Evolutionary conservation across 169 alveolate species (phyloP), one percentile per base, ranked within the genome.

Genomic region (Fabrea salina): DNA sequence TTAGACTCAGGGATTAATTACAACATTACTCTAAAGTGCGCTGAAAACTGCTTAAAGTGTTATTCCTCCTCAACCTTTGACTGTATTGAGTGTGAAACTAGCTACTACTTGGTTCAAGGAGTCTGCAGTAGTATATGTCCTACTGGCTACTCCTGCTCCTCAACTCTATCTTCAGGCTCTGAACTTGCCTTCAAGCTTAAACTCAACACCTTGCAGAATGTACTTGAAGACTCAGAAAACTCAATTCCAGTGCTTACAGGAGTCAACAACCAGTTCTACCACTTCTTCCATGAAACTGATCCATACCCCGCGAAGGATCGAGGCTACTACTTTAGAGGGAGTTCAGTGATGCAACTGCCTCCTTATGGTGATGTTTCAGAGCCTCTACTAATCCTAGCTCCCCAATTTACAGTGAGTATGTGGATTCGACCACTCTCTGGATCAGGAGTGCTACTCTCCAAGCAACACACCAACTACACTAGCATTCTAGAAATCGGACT

Each of bases 291-390:
- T 19, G 5, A 1, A 5, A 35, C 35, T 37, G 75, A 64, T 35
- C 75, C 75, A 22, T 39, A 39, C 2, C 37, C 75, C 19, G 75
- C 75, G 16, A 19, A 37, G 16, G 16, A 13, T 19, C 49, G 75
- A 8, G 75, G 75, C 2, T 64, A 32, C n/a, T 64, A 64, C n/a
- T 64, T 64, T 64, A 40, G 50, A 13, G 75, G 75, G 30, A 19
- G 19, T 35, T 1, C 57, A 3, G 11, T 64, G 16, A 32, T 64
- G 50, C 16, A 41, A 4, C 0, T 35, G 27, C 47, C 75, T 37
- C 54, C 49, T 0, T 64, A 64, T 64, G 16, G 43, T 16, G 41
- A 19, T 5, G 35, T 1, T 3, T 39, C 75, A 0, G 16, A 33
- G 16, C 75, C 75, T 32, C n/a, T 39, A 5, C 54, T 64, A 2